Base-by-base conservation (phyloP, 2,329 filamentous ascomycete species). In the Fusarium globosum region DNA sequence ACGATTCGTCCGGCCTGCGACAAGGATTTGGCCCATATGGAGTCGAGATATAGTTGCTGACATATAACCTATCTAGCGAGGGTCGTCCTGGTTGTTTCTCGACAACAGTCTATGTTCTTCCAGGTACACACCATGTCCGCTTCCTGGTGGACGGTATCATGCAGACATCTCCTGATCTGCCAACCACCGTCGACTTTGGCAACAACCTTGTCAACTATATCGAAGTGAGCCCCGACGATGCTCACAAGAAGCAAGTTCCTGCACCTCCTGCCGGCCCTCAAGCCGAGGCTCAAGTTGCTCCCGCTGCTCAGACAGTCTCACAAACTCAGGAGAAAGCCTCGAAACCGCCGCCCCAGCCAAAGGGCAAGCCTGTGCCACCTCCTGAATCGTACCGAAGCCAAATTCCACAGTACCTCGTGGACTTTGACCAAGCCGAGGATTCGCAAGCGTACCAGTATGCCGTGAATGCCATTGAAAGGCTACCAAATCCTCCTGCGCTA, bases 161-260 rank as follows among this genome's bases (percentile, higher is more conserved):
- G 94, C 90, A 92, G 80, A 96, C 95, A 20, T 96, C 94, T 21
- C 91, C 93, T 68, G 90, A 93, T 73, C 87, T 98, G 62, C 96
- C 96, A 20, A 98, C 96, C 0, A 97, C 96, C 4, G 96, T 99
- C 66, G 96, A 99, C 82, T 98, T 97, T 81, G 97, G 95, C 73
- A 98, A 98, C 84, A 97, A 97, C 80, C 87, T 99, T 23, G 96
- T 99, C 83, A 99, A 99, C 84, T 99, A 98, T 81, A 94, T 99
- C 79, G 96, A 99, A 85, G 93, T 98, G 71, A 94, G 89, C 77
- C 90, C 94, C 41, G 92, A 95, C 63, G 92, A 95, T 78, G 83
- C 91, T 36, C 73, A 77, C 28, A 73, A 82, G 53, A 70, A 76
- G 36, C 77, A 75, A 30, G 64, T 76, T 26, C 72, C 80, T 28